A percentile compares a stretch with the other conserved stretches of the same genome.
These are phyloP conservation scores for Pulveroboletus sp. DNA, from an alignment of 768 basidiomycete genomes.

Conservation along the genomic window DNA sequence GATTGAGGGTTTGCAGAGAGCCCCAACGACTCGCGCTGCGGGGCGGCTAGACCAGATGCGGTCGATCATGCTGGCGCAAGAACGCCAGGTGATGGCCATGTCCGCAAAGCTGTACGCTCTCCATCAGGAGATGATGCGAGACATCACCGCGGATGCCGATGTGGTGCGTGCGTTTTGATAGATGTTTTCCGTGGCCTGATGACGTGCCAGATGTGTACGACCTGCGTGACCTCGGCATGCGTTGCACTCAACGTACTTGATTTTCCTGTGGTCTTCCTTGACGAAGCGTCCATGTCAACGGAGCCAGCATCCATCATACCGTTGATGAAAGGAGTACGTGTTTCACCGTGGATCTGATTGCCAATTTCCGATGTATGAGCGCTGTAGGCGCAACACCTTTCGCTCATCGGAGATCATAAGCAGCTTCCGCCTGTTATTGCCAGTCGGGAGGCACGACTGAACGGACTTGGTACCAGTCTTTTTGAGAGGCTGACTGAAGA, in stretches of 20 bases:
- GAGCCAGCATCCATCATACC: constrained; percentile 90
- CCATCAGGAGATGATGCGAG: constrained; percentile 58
- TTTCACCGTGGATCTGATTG: constrained; percentile 5
- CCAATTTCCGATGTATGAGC: constrained; percentile 12
- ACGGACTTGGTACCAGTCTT: constrained; percentile 73
- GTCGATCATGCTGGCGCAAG: constrained; percentile 19
- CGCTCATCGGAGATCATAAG: constrained; percentile 96
- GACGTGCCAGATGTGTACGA: constrained; percentile 70
- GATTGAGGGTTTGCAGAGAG: constrained; percentile 17
- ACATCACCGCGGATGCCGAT: constrained; percentile 62
- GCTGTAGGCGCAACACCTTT: constrained; percentile 68
- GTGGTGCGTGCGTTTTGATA: constrained; percentile 47
- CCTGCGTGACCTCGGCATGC: constrained; percentile 76
- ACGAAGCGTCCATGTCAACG: constrained; percentile 96
- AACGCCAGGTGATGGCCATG: constrained; percentile 29
- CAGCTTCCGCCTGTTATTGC: constrained; percentile 87
- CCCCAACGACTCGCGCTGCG: constrained; percentile 10
- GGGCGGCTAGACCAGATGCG: constrained; percentile 30
- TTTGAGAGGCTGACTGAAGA: constrained; percentile 89
- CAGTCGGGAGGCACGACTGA: constrained; percentile 66
- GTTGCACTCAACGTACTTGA: constrained; percentile 64
- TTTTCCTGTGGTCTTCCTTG: constrained; percentile 90
- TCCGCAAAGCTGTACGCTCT: constrained; percentile 48
- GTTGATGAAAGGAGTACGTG: constrained; percentile 86
- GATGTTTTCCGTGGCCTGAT: constrained; percentile 3